Percentiles rank a stretch among this genome's conserved stretches.
These are phyloP conservation scores for Chenopodium suecicum DNA, from an alignment of 148 eudicot species.

Conservation along the genomic window DNA sequence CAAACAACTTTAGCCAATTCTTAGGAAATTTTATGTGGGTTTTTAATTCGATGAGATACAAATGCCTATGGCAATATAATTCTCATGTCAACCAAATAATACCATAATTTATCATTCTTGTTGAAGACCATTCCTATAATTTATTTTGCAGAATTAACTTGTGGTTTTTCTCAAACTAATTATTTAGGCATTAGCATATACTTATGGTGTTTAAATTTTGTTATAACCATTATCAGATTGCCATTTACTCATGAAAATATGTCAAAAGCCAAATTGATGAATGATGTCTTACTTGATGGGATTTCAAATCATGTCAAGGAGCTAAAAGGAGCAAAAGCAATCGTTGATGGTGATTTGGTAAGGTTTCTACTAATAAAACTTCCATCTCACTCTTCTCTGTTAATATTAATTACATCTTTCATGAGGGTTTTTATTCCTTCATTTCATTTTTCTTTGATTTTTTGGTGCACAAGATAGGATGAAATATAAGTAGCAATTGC, in stretches of 20 bases:
- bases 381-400: neutral
- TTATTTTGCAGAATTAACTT: neutral
- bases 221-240: conserved; percentile 45
- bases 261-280: conserved; percentile 40
- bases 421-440: neutral
- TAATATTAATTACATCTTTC: neutral
- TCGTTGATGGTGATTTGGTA: conserved; percentile 85
- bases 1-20: no score
- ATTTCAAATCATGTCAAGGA: conserved; percentile 66
- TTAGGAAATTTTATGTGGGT: no score
- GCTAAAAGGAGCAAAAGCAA: conserved; percentile 64
- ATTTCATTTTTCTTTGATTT: neutral
- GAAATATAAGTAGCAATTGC: neutral
- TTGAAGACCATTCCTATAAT: neutral
- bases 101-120: neutral
- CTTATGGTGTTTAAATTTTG: neutral
- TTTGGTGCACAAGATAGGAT: neutral
- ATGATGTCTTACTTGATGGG: conserved; percentile 56
- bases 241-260: conserved; percentile 55
- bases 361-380: conserved; percentile 15
- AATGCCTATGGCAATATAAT: no score
- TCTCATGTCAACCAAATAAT: no score
- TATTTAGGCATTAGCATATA: neutral
- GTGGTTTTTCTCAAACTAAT: neutral
- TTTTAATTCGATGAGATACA: no score